Base-by-base conservation (phyloP, 371 early-diverging fungal genomes). In the Apophysomyces variabilis region DNA sequence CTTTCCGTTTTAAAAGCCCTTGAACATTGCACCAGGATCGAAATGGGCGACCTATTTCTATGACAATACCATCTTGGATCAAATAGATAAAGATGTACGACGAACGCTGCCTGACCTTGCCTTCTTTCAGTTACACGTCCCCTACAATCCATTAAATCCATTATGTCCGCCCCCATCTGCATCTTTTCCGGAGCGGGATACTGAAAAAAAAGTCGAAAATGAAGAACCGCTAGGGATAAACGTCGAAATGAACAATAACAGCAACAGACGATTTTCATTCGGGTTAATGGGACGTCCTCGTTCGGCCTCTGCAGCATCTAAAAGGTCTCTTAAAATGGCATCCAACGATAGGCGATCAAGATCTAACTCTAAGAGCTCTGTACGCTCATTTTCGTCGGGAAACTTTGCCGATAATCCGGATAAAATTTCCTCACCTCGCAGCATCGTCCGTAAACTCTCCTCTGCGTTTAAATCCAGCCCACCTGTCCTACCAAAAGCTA, bases 21-120 rank as follows among this genome's bases (percentile, higher is more conserved):
- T 82, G 21, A 82, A 77, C 68, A 71, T 64, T 50, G 72, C 69
- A 36, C 76, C 71, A 18, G 72, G 67, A 50, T 81, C 79, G 8
- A 78, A 77, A 72, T 87, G 90, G 88, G 79, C 81, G 4, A 67
- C 68, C 9, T 88, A 84, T 73, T 84, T 84, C 62, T 75, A 84
- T 58, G 88, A 89, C 69, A 87, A 87, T 65, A 64, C 68, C 21
- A 83, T 85, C 35, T 66, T 91, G 46, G 93, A 92, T 56, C 93
- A 93, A 73, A 93, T 95, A 32, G 92, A 93, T 75, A 92, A 90
- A 69, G 95, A 95, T 69, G 88, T 92, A 11, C 67, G 92, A 57
- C 83, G 95, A 37, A 95, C 95, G 9, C 73, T 92, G 63, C 92
- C 93, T 6, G 95, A 94, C 69, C 82, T 93, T 66, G 88, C 90